phyloP scores from a whole-genome alignment of 176 grass and related monocot species.

The Urochloa ruziziensis region DNA sequence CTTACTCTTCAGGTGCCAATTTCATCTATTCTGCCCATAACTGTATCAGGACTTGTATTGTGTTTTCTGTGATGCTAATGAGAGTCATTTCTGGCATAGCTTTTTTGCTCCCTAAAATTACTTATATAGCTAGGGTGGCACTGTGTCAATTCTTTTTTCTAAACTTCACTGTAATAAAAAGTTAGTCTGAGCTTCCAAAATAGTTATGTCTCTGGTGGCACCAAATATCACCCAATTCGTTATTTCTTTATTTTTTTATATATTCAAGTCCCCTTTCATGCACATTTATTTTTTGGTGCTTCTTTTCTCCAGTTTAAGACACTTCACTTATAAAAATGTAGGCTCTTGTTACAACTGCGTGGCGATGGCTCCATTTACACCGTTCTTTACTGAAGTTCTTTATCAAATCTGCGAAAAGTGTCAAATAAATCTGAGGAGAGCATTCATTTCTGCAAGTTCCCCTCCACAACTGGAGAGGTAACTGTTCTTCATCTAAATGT shows the following conservation, averaged over 20 bases:
- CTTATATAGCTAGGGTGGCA: too few relatives aligned
- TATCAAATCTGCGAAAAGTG: conserved; percentile 91
- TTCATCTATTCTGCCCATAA: background rate
- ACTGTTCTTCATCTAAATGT: conserved; percentile 6
- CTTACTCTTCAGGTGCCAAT: background rate
- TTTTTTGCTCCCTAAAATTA: too few relatives aligned
- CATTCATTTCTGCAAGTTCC: conserved; percentile 92
- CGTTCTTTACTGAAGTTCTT: conserved; percentile 96
- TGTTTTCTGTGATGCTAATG: background rate
- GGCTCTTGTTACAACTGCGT: conserved; percentile 93
- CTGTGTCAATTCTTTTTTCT: too few relatives aligned
- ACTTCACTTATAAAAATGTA: conserved; percentile 41
- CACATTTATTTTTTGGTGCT: conserved; percentile 3
- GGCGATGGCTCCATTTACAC: conserved; percentile 96
- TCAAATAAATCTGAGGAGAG: conserved; percentile 75
- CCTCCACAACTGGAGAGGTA: conserved; percentile 84
- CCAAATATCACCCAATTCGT: background rate
- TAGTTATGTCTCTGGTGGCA: background rate
- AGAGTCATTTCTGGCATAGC: background rate
- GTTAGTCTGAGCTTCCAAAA: too few relatives aligned
- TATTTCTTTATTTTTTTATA: conserved; percentile 2
- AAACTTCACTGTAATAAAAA: too few relatives aligned
- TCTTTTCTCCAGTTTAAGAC: conserved; percentile 3
- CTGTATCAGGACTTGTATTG: background rate
- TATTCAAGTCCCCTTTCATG: background rate